These are phyloP conservation scores for Aspergillus uvarum DNA, from an alignment of 2,329 filamentous ascomycete species.

Conservation along the genomic window DNA sequence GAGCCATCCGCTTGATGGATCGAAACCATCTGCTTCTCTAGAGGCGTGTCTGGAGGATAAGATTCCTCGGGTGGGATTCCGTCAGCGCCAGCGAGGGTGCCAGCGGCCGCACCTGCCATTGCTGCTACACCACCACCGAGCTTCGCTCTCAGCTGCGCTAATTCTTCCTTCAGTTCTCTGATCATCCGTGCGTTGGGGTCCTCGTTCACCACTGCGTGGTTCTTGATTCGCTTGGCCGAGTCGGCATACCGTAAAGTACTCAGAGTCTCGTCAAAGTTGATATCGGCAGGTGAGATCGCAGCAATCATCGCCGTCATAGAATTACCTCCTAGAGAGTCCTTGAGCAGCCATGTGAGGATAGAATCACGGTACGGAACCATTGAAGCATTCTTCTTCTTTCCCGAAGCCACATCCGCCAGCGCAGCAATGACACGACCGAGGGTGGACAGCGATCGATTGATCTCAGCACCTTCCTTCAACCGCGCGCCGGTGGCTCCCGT, in stretches of 20 bases:
- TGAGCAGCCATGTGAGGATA: conserved; percentile 91
- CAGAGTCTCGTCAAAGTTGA: conserved; percentile 97
- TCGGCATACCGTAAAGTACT: conserved; percentile 95
- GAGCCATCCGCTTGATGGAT: conserved; percentile 83
- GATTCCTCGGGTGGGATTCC: conserved; percentile 67
- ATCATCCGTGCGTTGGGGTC: conserved; percentile 99
- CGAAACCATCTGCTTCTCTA: conserved; percentile 95
- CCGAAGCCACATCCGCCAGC: conserved; percentile 82
- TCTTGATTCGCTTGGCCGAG: conserved; percentile 98
- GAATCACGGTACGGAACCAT: conserved; percentile 97
- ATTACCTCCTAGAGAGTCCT: conserved; percentile 95
- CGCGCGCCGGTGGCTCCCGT: conserved; percentile 94
- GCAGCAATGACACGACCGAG: conserved; percentile 96
- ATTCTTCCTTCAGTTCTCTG: conserved; percentile 91
- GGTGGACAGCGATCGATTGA: conserved; percentile 94
- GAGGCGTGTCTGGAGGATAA: conserved; percentile 87
- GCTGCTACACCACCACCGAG: conserved; percentile 60
- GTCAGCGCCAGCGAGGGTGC: conserved; percentile 36
- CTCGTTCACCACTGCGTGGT: conserved; percentile 98
- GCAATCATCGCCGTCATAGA: conserved; percentile 99
- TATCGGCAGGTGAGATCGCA: conserved; percentile 95
- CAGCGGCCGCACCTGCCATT: conserved; percentile 41
- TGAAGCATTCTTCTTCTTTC: conserved; percentile 70
- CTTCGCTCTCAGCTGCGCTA: conserved; percentile 82
- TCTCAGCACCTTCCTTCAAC: conserved; percentile 95